phyloP scores from a whole-genome alignment of 768 basidiomycete species.

The Mrakia blollopis region DNA sequence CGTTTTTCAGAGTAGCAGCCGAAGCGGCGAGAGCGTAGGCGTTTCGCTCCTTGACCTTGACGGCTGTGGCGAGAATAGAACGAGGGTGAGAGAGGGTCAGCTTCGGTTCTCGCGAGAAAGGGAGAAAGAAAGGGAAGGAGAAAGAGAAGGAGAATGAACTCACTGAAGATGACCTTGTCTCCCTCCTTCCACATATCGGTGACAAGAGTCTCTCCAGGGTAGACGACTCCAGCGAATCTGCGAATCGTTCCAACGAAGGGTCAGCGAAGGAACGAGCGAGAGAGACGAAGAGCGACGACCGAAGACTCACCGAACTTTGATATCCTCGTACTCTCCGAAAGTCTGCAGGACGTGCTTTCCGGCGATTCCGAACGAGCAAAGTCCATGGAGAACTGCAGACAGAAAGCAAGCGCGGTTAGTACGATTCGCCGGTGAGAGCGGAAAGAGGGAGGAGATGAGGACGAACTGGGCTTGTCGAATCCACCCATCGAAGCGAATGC shows the following conservation, averaged over 20 bases:
- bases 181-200: slow-evolving; percentile 99
- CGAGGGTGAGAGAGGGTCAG: slow-evolving; percentile 21
- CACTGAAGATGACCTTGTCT: slow-evolving; percentile 82
- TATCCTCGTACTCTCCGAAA: slow-evolving; percentile 80
- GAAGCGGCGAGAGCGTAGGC: slow-evolving; percentile 68
- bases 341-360: slow-evolving; percentile 86
- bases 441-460: not conserved
- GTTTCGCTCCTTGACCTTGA: slow-evolving; percentile 82
- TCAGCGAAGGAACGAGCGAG: not conserved
- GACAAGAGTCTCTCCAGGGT: slow-evolving; percentile 88
- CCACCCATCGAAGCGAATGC: slow-evolving; percentile 93
- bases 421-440: slow-evolving; percentile 49
- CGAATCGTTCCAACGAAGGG: not conserved
- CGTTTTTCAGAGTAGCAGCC: slow-evolving; percentile 63
- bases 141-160: slow-evolving; percentile 42
- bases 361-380: slow-evolving; percentile 88
- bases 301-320: slow-evolving; percentile 76
- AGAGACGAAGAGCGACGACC: not conserved
- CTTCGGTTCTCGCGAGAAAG: not conserved
- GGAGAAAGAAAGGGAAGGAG: not conserved
- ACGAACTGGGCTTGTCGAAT: slow-evolving; percentile 71
- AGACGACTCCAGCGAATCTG: slow-evolving; percentile 53
- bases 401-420: not conserved
- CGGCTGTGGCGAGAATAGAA: slow-evolving; percentile 49
- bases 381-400: slow-evolving; percentile 51